Percentiles rank a stretch among this genome's conserved stretches.
These are phyloP conservation scores for Phytophthora ramorum DNA, from an alignment of 352 stramenopile genomes.

Conservation along the genomic window DNA sequence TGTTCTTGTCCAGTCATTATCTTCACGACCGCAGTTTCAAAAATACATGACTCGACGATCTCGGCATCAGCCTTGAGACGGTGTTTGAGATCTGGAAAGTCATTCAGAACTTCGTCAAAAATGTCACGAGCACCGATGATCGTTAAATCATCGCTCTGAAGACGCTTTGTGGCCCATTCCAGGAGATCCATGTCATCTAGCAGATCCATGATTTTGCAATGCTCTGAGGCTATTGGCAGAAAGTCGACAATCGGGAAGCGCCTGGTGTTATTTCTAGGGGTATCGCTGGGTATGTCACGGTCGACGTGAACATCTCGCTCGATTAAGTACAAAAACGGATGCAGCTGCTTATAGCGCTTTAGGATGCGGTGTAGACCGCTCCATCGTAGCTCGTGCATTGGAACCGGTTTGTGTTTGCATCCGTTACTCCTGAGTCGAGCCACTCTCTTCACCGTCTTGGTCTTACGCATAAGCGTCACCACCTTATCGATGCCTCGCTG, in stretches of 20 bases:
- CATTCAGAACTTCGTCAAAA: neutral
- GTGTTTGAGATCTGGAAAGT: neutral
- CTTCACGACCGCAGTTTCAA: neutral
- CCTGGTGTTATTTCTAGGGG: neutral
- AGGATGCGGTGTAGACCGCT: neutral
- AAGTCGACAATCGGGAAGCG: neutral
- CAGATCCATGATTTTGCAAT: neutral
- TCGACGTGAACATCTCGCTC: neutral
- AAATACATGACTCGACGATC: neutral
- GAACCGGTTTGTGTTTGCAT: constrained; percentile 3
- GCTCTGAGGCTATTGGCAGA: neutral
- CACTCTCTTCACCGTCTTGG: constrained; percentile 10
- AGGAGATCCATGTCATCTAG: neutral
- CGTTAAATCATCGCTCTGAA: neutral
- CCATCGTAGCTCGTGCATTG: neutral
- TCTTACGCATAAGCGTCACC: constrained; percentile 1
- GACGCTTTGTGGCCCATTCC: neutral
- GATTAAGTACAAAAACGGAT: neutral
- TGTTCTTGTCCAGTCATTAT: neutral
- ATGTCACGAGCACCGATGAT: neutral
- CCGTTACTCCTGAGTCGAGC: neutral
- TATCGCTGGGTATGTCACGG: neutral
- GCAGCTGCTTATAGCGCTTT: neutral
- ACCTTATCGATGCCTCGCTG: constrained; percentile 14
- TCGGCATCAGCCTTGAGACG: neutral